phyloP scores from a whole-genome alignment of 331 rosid species.

The Acacia concinna region DNA sequence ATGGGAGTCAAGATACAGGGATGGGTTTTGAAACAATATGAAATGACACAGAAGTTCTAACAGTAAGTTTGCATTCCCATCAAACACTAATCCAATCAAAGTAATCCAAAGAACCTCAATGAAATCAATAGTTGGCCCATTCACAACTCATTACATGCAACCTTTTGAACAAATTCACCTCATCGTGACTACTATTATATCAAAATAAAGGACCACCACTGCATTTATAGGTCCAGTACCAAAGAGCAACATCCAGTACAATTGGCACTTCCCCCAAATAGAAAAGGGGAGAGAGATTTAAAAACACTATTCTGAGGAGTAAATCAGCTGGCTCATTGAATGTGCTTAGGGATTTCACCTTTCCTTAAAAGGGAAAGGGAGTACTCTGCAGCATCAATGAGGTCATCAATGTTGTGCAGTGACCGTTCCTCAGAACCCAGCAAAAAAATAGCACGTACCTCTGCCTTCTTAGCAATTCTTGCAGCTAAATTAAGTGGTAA shows the following conservation, averaged over 20 bases:
- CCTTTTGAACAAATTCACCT: background rate
- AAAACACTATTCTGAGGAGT: background rate
- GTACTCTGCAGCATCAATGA: slow-evolving; percentile 69
- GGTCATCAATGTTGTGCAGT: slow-evolving; percentile 71
- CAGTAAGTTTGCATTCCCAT: background rate
- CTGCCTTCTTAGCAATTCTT: slow-evolving; percentile 70
- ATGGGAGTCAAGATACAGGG: background rate
- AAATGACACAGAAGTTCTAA: background rate
- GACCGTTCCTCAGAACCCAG: slow-evolving; percentile 79
- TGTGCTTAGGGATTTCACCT: slow-evolving; percentile 58
- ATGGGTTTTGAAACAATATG: background rate
- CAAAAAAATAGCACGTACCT: slow-evolving; percentile 69
- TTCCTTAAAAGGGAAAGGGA: slow-evolving; percentile 71
- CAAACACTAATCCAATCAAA: background rate
- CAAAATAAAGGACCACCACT: background rate
- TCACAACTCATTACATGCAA: background rate
- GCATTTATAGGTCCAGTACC: background rate
- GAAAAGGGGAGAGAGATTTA: background rate
- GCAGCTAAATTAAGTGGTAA: slow-evolving; percentile 64
- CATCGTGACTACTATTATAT: background rate
- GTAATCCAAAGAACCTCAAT: background rate
- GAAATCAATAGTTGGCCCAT: background rate
- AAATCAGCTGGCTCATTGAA: slow-evolving; percentile 43
- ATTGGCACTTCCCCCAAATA: background rate
- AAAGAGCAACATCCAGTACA: background rate